phyloP scores from a whole-genome alignment of 257 asterid genomes.

The Penstemon davidsonii region DNA sequence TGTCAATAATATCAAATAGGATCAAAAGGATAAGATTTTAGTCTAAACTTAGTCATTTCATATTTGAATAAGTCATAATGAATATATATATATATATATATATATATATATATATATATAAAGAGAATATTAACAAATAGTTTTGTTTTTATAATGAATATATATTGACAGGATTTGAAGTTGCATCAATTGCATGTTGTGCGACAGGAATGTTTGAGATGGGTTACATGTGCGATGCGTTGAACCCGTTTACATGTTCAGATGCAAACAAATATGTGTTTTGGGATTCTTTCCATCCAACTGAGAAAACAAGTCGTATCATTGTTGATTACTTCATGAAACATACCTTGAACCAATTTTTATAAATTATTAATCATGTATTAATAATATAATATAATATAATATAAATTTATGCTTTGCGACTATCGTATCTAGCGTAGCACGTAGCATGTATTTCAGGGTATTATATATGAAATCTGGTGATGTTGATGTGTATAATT shows the following conservation, averaged over 20 bases:
- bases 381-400: neutral
- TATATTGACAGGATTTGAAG: conserved; percentile 62
- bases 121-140: neutral
- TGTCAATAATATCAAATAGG: no score
- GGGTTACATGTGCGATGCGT: conserved; percentile 69
- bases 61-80: no score
- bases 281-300: conserved; percentile 95
- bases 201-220: conserved; percentile 86
- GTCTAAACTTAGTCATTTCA: no score
- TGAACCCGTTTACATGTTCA: conserved; percentile 77
- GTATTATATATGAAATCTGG: no score
- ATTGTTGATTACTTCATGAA: conserved; percentile 51
- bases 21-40: no score
- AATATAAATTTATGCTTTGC: no score
- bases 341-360: conserved; percentile 40
- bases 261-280: conserved; percentile 79
- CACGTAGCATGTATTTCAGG: no score
- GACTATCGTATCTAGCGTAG: no score
- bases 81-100: no score
- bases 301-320: conserved; percentile 60
- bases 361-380: conserved; percentile 22
- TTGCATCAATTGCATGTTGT: conserved; percentile 73
- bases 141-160: no score
- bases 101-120: no score
- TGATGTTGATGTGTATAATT: no score